Conservation (phyloP, 805 yeast species). For the Hanseniaspora jakobsenii region DNA sequence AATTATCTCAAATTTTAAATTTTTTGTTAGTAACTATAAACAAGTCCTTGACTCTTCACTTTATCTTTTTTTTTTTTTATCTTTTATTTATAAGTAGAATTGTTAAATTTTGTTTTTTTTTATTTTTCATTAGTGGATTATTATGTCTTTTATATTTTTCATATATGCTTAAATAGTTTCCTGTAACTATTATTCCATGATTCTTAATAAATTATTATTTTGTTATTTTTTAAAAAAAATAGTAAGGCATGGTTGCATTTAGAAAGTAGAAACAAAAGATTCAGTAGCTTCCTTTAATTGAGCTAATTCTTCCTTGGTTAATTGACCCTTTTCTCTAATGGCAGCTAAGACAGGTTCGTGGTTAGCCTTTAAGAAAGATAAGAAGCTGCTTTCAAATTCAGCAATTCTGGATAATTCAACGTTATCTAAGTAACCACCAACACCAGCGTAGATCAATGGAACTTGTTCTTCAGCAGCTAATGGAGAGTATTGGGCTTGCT, state of each 20-base stretch:
- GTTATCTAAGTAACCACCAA: constrained; percentile 93
- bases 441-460: constrained; percentile 98
- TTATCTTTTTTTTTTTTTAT: no score
- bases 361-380: constrained; percentile 82
- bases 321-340: constrained; percentile 80
- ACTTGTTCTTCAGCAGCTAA: constrained; percentile 98
- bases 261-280: constrained; percentile 84
- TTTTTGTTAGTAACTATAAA: no score
- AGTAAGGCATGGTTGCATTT: no score
- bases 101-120: constrained; percentile 10
- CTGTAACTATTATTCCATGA: no score
- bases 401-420: constrained; percentile 75
- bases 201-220: no score
- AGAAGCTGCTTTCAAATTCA: constrained; percentile 86
- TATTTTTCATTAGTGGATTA: no score
- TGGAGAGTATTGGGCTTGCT: constrained; percentile 96
- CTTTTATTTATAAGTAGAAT: no score
- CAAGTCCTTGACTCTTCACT: no score
- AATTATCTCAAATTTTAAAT: no score
- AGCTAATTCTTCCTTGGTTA: constrained; percentile 74
- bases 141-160: no score
- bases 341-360: constrained; percentile 72
- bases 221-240: no score
- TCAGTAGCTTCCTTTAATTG: constrained; percentile 85
- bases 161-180: no score